Evolutionary conservation across 371 early-diverging fungal genomes (phyloP).

Genomic region (Homolaphlyctis polyrhiza): DNA sequence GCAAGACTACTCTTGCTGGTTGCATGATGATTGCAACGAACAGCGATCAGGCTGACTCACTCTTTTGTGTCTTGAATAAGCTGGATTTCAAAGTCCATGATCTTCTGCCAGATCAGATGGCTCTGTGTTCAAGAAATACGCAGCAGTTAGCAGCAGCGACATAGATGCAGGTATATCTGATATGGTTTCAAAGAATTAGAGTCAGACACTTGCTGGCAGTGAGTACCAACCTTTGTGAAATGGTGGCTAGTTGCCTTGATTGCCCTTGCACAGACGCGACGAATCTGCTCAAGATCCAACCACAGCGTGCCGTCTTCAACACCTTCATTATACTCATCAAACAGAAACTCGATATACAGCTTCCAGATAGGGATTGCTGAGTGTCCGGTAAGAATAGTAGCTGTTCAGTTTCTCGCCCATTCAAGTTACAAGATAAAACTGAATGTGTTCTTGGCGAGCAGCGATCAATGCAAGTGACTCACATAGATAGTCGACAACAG

Average conservation of each 20-base stretch:
- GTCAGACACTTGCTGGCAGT: no score
- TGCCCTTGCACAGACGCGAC: constrained; percentile 37
- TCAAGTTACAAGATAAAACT: no score
- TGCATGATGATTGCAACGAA: no score
- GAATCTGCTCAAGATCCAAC: constrained; percentile 28
- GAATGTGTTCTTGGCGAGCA: background rate
- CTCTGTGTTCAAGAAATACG: constrained; percentile 33
- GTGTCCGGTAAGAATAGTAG: no score
- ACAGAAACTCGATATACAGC: constrained; percentile 42
- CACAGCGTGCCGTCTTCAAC: constrained; percentile 18
- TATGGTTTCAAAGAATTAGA: no score
- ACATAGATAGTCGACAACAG: constrained; percentile 59
- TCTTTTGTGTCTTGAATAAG: constrained; percentile 21
- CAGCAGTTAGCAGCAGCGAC: background rate
- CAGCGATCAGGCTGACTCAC: constrained; percentile 9
- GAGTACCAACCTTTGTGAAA: constrained; percentile 31
- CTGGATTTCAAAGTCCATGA: constrained; percentile 46
- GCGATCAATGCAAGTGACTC: constrained; percentile 18
- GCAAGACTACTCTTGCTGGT: no score
- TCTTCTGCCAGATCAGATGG: constrained; percentile 54
- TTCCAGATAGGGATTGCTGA: constrained; percentile 60
- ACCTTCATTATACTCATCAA: constrained; percentile 19
- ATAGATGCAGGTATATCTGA: background rate
- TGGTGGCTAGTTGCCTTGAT: constrained; percentile 41
- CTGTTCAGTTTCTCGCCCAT: no score